phyloP scores from a whole-genome alignment of 2,329 filamentous ascomycete species.

The Diaporthe vexans region DNA sequence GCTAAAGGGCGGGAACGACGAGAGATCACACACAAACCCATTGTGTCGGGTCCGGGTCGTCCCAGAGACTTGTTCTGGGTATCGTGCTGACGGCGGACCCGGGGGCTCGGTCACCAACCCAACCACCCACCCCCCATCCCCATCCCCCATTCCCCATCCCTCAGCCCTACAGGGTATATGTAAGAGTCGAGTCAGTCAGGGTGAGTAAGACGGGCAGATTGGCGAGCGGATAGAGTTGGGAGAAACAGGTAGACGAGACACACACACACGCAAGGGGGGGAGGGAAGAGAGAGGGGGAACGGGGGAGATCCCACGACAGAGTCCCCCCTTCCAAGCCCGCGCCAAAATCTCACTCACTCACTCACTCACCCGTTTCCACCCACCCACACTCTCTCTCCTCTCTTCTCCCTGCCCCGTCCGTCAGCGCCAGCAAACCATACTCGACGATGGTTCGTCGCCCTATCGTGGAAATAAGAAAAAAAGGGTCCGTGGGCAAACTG shows the following conservation, averaged over 20 bases:
- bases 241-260: too few species aligned
- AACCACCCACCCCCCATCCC: background rate
- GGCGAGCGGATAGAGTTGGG: too few species aligned
- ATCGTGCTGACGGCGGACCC: constrained; percentile 31
- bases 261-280: background rate
- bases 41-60: constrained; percentile 21
- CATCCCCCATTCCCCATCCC: background rate
- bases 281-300: background rate
- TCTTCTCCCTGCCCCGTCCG: background rate
- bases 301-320: too few species aligned
- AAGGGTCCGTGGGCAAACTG: background rate
- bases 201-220: too few species aligned
- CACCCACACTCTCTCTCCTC: too few species aligned
- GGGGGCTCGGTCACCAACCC: constrained; percentile 9
- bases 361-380: background rate
- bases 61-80: too few species aligned
- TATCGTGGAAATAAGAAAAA: background rate
- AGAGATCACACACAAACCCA: background rate
- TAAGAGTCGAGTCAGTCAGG: background rate
- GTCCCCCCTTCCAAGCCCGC: too few species aligned
- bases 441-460: background rate
- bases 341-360: constrained; percentile 10
- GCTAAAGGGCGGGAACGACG: background rate
- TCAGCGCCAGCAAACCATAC: background rate
- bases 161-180: constrained; percentile 18